Evolutionary conservation across 2,329 filamentous ascomycete species (phyloP).

Genomic region (Cladosporium colombiae): DNA sequence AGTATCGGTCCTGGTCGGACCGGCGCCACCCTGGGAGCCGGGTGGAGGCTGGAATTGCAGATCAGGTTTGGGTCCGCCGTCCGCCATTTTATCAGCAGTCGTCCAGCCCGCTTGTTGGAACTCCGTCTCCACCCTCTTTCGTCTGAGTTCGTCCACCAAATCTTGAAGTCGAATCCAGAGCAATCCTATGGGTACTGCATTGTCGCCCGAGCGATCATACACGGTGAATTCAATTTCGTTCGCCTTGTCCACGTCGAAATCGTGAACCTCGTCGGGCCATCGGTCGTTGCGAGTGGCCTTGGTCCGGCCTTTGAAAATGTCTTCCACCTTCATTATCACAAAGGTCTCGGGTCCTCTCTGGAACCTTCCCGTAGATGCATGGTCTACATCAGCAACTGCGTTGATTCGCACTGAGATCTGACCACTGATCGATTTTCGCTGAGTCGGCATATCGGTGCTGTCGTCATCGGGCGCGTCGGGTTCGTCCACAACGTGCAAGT

Average conservation of each 20-base stretch:
- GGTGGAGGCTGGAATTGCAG: slow-evolving; percentile 56
- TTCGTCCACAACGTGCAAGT: slow-evolving; percentile 71
- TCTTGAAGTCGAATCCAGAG: slow-evolving; percentile 96
- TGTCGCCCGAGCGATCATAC: slow-evolving; percentile 89
- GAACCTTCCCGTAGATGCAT: slow-evolving; percentile 79
- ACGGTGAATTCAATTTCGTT: slow-evolving; percentile 98
- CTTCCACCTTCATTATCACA: slow-evolving; percentile 94
- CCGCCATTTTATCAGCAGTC: slow-evolving; percentile 91
- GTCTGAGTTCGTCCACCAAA: slow-evolving; percentile 94
- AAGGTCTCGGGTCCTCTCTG: slow-evolving; percentile 91
- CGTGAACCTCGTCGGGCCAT: slow-evolving; percentile 90
- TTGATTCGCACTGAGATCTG: slow-evolving; percentile 84
- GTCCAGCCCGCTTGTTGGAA: slow-evolving; percentile 96
- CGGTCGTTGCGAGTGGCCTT: slow-evolving; percentile 80
- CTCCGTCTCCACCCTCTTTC: slow-evolving; percentile 95
- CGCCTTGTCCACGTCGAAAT: slow-evolving; percentile 93
- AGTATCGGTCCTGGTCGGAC: slow-evolving; percentile 27
- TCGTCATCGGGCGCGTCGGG: slow-evolving; percentile 70
- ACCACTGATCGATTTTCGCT: slow-evolving; percentile 93
- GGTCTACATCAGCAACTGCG: slow-evolving; percentile 91
- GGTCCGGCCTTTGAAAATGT: slow-evolving; percentile 85
- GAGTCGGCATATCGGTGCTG: slow-evolving; percentile 90
- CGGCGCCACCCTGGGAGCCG: slow-evolving; percentile 39
- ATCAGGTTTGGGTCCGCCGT: slow-evolving; percentile 55
- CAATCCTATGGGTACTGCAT: slow-evolving; percentile 89